Evolutionary conservation across 1,284 basidiomycete genomes (phyloP), one percentile per base, ranked within the genome.

Genomic region (Trametes sp.): DNA sequence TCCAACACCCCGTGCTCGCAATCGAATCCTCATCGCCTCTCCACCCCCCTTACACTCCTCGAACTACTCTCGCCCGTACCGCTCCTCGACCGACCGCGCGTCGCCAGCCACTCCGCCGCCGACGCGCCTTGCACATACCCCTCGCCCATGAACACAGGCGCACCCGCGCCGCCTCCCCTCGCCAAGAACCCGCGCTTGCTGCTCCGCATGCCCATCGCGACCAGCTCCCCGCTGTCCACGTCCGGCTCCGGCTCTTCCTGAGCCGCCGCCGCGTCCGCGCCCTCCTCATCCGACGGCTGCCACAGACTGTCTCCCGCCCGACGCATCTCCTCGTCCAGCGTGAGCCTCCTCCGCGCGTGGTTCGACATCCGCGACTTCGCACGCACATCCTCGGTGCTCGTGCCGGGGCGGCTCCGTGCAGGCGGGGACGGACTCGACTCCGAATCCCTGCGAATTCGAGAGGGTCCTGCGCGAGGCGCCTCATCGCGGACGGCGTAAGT

Each of bases 151-250:
- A 86, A 84, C 10, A 92, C 86, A 8, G 90, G 87, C 1, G 70
- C 61, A 2, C 90, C 90, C 28, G 86, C 89, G 9, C 82, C 89
- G 1, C 91, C 90, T 19, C 90, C 90, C 69, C 85, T 85, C 11
- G 89, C 87, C n/a, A 92, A 75, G 64, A 90, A 93, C 2, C 88
- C 88, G 14, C 73, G 76, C 28, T 75, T 78, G 67, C 81, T 84
- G 59, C 80, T 84, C 69, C 80, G 80, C 46, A 77, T 84, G 13
- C 88, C 89, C 3, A 82, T 78, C 14, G 83, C 87, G 3, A 77
- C 73, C 7, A 86, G 80, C 6, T 85, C 76, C 26, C 80, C 82
- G 56, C 77, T 80, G 19, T 85, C 84, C 28, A 76, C 29, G 4
- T 72, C 76, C 16, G 73, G 72, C 7, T 75, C 76, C 23, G 67